Evolutionary conservation across 306 rosid genomes (phyloP).

Genomic region (Rubus parviflorus): DNA sequence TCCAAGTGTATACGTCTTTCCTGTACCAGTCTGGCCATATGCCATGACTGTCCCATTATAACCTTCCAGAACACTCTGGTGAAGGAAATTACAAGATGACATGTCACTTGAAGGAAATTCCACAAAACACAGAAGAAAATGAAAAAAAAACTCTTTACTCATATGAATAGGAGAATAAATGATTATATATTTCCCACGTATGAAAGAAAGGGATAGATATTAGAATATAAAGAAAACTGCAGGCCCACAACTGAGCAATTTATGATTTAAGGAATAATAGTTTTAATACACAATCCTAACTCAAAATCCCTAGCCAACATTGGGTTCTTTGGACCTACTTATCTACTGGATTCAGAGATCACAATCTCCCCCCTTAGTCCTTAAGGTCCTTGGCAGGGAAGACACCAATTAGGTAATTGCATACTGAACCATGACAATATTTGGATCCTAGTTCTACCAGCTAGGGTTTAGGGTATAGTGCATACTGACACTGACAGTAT

Average conservation of each 20-base stretch:
- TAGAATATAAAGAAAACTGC: not conserved
- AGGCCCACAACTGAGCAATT: not conserved
- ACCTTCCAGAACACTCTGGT: constrained; percentile 92
- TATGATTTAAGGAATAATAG: not conserved
- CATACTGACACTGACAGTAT: too few relatives aligned
- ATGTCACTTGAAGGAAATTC: constrained; percentile 30
- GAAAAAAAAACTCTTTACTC: not conserved
- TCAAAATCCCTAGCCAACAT: not conserved
- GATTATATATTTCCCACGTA: not conserved
- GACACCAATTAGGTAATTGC: not conserved
- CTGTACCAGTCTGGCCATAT: constrained; percentile 98
- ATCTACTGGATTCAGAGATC: not conserved
- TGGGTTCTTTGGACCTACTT: not conserved
- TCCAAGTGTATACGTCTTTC: constrained; percentile 96
- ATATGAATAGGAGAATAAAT: not conserved
- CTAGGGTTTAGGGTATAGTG: not conserved
- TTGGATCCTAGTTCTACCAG: not conserved
- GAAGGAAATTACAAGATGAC: constrained; percentile 34
- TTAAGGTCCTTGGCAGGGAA: not conserved
- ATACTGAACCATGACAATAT: not conserved
- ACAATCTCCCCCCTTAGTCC: not conserved
- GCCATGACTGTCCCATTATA: constrained; percentile 99
- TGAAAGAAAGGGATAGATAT: not conserved
- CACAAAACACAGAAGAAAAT: constrained; percentile 17
- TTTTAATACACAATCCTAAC: not conserved